These are phyloP conservation scores for Groenewaldozyma tartarivorans DNA, from an alignment of 805 yeast species.

Conservation along the genomic window DNA sequence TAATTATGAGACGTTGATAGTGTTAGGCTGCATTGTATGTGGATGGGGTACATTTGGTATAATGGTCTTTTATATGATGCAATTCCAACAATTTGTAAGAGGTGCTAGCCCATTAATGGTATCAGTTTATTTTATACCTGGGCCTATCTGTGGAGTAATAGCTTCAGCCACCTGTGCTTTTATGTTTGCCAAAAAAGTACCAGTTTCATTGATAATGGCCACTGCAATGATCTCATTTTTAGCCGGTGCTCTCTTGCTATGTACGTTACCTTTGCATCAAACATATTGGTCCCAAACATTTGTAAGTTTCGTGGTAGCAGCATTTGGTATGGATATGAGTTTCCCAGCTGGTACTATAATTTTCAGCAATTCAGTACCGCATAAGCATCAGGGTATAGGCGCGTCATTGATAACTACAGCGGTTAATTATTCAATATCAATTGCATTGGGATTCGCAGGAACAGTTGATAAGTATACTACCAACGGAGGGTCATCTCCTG, in stretches of 20 bases:
- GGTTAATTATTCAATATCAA: slow-evolving; percentile 60
- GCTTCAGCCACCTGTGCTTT: slow-evolving; percentile 11
- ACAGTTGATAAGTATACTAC: slow-evolving; percentile 43
- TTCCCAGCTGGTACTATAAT: slow-evolving; percentile 67
- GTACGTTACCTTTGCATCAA: slow-evolving; percentile 50
- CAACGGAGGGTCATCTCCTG: slow-evolving; percentile 10
- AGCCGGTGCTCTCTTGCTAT: slow-evolving; percentile 44
- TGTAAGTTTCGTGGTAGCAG: slow-evolving; percentile 44
- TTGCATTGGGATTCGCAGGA: slow-evolving; percentile 65
- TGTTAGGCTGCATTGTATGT: slow-evolving; percentile 41
- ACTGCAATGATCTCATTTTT: slow-evolving; percentile 41
- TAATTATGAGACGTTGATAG: slow-evolving; percentile 36
- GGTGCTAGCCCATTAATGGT: slow-evolving; percentile 38
- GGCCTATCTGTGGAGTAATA: slow-evolving; percentile 4
- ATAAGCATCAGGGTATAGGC: slow-evolving; percentile 65
- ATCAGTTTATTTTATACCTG: slow-evolving; percentile 38
- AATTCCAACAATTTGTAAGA: slow-evolving; percentile 42
- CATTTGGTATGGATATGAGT: slow-evolving; percentile 72
- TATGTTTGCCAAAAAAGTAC: slow-evolving; percentile 5
- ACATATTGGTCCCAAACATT: slow-evolving; percentile 50
- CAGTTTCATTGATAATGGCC: slow-evolving; percentile 7
- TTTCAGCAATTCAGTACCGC: slow-evolving; percentile 49
- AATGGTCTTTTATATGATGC: slow-evolving; percentile 55
- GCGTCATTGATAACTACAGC: slow-evolving; percentile 64
- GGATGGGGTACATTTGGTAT: slow-evolving; percentile 79